Conservation (phyloP, 371 early-diverging fungal species). For the Lichtheimia hyalospora region DNA sequence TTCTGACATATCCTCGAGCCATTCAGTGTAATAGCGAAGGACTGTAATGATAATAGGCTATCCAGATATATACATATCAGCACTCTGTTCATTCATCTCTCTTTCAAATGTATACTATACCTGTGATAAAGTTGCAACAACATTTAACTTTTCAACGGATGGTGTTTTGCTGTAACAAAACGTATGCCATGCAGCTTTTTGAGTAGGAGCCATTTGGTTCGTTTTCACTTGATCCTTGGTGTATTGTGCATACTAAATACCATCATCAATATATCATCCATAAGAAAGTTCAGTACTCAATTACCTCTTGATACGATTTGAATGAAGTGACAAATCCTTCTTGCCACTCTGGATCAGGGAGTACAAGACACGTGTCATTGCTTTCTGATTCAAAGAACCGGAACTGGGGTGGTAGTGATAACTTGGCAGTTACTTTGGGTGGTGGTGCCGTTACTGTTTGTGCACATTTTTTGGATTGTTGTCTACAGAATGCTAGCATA, state of each 20-base stretch:
- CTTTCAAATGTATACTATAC: background rate
- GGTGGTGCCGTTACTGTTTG: slow-evolving; percentile 24
- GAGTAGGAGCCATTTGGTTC: background rate
- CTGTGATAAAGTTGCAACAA: slow-evolving; percentile 21
- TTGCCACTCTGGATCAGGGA: slow-evolving; percentile 30
- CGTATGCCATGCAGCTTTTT: slow-evolving; percentile 12
- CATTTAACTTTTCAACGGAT: background rate
- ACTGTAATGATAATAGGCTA: slow-evolving; percentile 13
- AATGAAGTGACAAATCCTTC: slow-evolving; percentile 23
- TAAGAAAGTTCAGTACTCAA: background rate
- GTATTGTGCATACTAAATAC: background rate
- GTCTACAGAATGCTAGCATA: slow-evolving; percentile 8
- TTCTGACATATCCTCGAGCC: slow-evolving; percentile 21
- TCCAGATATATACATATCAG: no score
- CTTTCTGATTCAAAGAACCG: slow-evolving; percentile 14
- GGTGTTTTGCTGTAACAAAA: slow-evolving; percentile 13
- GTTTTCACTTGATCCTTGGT: background rate
- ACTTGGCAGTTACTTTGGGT: slow-evolving; percentile 19
- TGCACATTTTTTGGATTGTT: slow-evolving; percentile 33
- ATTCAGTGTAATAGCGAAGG: slow-evolving; percentile 24
- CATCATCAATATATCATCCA: slow-evolving; percentile 3
- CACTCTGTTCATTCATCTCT: no score
- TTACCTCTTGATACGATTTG: slow-evolving; percentile 29
- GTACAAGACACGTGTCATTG: background rate
- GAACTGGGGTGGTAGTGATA: slow-evolving; percentile 29